Conservation (phyloP, 805 yeast species). For the Ogataea wickerhamii region DNA sequence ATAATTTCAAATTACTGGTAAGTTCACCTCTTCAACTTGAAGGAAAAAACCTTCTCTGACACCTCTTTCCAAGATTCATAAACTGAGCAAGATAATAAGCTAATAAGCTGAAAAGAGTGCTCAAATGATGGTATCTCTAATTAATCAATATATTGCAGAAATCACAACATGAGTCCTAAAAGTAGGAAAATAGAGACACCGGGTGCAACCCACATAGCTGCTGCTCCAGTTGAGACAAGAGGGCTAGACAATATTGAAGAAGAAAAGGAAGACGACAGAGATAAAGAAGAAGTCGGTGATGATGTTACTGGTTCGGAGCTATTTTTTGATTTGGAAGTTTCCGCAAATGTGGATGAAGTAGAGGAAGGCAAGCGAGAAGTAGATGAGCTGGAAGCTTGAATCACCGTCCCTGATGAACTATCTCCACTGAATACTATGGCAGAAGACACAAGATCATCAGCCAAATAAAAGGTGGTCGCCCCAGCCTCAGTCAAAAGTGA, state of each 20-base stretch:
- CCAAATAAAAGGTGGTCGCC: conserved; percentile 25
- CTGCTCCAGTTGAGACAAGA: background rate
- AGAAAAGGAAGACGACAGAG: background rate
- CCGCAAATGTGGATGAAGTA: background rate
- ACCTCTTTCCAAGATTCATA: background rate
- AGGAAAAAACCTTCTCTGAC: too few species aligned
- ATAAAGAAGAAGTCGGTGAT: background rate
- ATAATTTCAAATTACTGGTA: conserved; percentile 1
- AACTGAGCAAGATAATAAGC: background rate
- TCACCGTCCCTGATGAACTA: background rate
- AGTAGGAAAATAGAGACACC: background rate
- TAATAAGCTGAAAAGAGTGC: background rate
- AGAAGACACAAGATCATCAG: conserved; percentile 26
- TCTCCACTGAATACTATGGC: conserved; percentile 13
- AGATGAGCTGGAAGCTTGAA: conserved; percentile 1
- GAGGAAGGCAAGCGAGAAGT: background rate
- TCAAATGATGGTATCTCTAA: too few species aligned
- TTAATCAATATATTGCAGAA: too few species aligned
- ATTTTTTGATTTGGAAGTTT: background rate
- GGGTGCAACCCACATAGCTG: conserved; percentile 1
- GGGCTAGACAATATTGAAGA: background rate
- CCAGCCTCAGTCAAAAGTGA: conserved; percentile 24
- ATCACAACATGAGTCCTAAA: background rate
- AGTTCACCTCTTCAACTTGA: conserved; percentile 1
- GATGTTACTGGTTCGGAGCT: background rate